These are phyloP conservation scores for Botrytis byssoidea DNA, from an alignment of 2,329 filamentous ascomycete species.

Conservation along the genomic window DNA sequence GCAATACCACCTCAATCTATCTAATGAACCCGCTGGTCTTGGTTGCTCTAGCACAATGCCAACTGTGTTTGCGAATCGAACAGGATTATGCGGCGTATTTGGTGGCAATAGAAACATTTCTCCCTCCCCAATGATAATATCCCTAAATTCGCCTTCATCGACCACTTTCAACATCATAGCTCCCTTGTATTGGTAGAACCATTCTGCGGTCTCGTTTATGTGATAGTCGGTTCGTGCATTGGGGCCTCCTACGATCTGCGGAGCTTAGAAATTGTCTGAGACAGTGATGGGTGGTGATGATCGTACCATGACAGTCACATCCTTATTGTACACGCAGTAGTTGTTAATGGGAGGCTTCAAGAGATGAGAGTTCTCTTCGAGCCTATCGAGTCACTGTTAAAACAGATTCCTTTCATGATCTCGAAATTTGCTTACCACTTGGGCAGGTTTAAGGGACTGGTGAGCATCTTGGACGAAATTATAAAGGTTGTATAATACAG, in stretches of 20 bases:
- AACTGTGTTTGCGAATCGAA: conserved; percentile 91
- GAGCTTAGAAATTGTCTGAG: conserved; percentile 13
- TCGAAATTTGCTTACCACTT: conserved; percentile 33
- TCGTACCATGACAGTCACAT: conserved; percentile 75
- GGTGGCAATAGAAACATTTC: conserved; percentile 89
- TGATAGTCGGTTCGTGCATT: conserved; percentile 98
- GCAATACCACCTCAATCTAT: conserved; percentile 92
- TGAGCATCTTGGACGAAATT: conserved; percentile 30
- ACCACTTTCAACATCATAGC: conserved; percentile 93
- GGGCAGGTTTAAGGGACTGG: conserved; percentile 36
- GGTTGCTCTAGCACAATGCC: conserved; percentile 89
- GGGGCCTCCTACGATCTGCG: conserved; percentile 87
- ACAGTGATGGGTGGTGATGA: background rate
- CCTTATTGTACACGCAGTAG: conserved; percentile 90
- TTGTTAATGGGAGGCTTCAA: conserved; percentile 87
- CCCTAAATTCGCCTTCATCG: conserved; percentile 68
- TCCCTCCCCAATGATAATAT: conserved; percentile 87
- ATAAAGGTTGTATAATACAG: background rate
- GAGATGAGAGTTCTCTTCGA: conserved; percentile 86
- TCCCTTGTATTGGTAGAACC: conserved; percentile 96
- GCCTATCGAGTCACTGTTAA: conserved; percentile 54
- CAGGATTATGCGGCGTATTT: conserved; percentile 96
- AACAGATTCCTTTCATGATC: background rate
- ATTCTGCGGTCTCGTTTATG: conserved; percentile 94
- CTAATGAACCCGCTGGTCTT: conserved; percentile 65